phyloP scores from a whole-genome alignment of 2,329 filamentous ascomycete species.

The Ceratocystis colombiana region DNA sequence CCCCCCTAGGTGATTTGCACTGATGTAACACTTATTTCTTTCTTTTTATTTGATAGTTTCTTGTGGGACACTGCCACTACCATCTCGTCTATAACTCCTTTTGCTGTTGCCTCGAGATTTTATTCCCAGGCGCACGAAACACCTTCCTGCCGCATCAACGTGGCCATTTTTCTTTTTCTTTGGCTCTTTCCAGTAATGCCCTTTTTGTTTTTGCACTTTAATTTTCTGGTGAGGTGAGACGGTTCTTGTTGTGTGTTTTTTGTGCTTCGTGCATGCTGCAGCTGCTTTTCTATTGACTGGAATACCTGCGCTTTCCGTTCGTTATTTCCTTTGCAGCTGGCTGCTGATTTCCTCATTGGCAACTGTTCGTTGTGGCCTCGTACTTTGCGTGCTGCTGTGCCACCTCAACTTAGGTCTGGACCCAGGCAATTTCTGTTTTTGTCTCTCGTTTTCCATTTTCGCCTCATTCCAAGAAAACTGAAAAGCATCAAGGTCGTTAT shows the following conservation, averaged over 20 bases:
- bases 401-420: neutral
- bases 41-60: slow-evolving; percentile 8
- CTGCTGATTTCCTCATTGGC: neutral
- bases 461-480: neutral
- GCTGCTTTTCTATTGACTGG: no score
- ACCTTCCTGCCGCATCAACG: neutral
- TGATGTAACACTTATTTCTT: slow-evolving; percentile 3
- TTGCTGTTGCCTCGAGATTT: neutral
- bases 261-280: no score
- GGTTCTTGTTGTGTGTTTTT: neutral
- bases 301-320: neutral
- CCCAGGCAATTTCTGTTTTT: slow-evolving; percentile 14
- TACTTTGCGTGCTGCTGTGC: neutral
- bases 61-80: neutral
- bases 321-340: slow-evolving; percentile 10
- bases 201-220: no score
- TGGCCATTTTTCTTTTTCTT: neutral
- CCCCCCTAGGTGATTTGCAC: neutral
- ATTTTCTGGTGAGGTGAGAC: neutral
- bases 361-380: neutral
- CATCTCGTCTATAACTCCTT: neutral
- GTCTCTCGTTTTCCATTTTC: slow-evolving; percentile 6
- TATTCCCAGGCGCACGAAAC: neutral
- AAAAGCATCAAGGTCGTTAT: no score
- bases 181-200: neutral